Percentiles rank a stretch among this genome's conserved stretches.
Conservation (phyloP, 2,329 filamentous ascomycete species). For the Coleophoma crateriformis region DNA sequence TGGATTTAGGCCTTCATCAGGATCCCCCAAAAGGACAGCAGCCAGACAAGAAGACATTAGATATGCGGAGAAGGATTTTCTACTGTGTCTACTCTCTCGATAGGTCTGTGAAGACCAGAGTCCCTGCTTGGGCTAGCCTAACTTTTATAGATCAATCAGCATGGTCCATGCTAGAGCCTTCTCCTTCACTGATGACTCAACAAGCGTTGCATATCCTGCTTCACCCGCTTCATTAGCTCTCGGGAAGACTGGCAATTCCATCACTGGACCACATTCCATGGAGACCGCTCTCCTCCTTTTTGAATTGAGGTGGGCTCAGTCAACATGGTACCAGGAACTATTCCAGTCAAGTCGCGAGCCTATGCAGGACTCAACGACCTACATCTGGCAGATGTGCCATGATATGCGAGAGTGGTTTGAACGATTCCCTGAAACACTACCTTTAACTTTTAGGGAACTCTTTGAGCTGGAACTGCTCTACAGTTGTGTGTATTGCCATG, state of each 20-base stretch:
- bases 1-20: constrained; percentile 90
- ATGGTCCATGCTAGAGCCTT: constrained; percentile 84
- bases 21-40: constrained; percentile 71
- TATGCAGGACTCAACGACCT: constrained; percentile 63
- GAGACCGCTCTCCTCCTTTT: constrained; percentile 75
- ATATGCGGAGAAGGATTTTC: constrained; percentile 77
- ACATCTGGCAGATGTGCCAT: constrained; percentile 70
- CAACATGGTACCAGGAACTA: constrained; percentile 82
- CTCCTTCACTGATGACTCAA: constrained; percentile 87
- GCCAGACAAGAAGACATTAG: constrained; percentile 63
- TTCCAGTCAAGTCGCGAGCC: constrained; percentile 71
- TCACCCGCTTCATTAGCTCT: constrained; percentile 23
- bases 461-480: constrained; percentile 88
- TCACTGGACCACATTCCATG: constrained; percentile 43
- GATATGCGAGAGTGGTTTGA: constrained; percentile 79
- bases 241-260: constrained; percentile 27
- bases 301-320: constrained; percentile 78
- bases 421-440: constrained; percentile 61
- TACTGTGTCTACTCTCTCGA: constrained; percentile 89
- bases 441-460: constrained; percentile 62
- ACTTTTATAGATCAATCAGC: constrained; percentile 63
- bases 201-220: constrained; percentile 73
- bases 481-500: constrained; percentile 84
- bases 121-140: no score
- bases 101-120: constrained; percentile 45